Percentiles rank a stretch among this genome's conserved stretches.
These are phyloP conservation scores for Isabelozyma pseudorhagii DNA, from an alignment of 805 yeast species.

Conservation along the genomic window DNA sequence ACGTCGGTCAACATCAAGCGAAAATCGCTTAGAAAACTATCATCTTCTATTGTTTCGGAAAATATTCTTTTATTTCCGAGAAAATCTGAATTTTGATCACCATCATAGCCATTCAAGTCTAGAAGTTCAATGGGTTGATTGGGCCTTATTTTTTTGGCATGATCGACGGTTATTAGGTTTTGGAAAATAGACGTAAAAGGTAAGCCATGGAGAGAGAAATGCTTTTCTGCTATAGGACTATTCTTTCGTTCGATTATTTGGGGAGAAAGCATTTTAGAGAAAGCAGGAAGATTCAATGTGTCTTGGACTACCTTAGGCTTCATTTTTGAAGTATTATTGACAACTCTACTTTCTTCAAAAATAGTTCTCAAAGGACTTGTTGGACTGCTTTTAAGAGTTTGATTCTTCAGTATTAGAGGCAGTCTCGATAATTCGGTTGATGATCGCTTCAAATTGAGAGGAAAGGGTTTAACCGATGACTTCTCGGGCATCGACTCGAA, in stretches of 20 bases:
- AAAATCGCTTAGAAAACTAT: background rate
- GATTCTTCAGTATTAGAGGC: background rate
- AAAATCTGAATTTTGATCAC: background rate
- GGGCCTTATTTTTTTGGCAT: background rate
- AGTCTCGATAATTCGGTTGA: background rate
- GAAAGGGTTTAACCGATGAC: background rate
- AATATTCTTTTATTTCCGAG: background rate
- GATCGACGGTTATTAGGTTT: background rate
- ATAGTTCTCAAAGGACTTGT: background rate
- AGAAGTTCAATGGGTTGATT: background rate
- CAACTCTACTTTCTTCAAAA: background rate
- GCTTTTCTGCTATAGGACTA: background rate
- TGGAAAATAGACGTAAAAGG: slow-evolving; percentile 10
- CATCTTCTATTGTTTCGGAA: background rate
- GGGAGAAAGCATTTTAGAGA: background rate
- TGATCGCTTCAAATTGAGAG: background rate
- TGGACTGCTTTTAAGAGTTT: background rate
- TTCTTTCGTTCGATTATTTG: background rate
- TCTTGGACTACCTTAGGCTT: background rate
- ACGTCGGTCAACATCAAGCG: background rate
- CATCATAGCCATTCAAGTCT: background rate
- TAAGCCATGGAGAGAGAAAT: slow-evolving; percentile 12
- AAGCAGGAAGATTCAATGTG: background rate
- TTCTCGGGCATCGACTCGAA: background rate
- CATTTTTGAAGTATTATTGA: background rate